A percentile compares a stretch with the other conserved stretches of the same genome.
These are phyloP conservation scores for Vachellia pachyceras DNA, from an alignment of 306 rosid genomes.

Conservation along the genomic window DNA sequence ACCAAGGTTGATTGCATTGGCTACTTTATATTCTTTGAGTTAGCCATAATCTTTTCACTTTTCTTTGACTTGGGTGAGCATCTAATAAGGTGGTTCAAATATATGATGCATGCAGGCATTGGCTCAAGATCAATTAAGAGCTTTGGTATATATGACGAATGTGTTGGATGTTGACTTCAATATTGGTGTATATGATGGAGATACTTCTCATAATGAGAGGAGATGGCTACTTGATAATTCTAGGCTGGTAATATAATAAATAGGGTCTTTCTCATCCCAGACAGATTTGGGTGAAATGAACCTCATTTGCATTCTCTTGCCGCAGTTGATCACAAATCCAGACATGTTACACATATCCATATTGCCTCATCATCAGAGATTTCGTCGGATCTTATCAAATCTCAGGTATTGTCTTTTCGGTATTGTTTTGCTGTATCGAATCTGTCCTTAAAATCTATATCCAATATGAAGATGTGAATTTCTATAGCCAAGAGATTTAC, in stretches of 20 bases:
- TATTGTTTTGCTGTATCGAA: neutral
- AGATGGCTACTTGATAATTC: slow-evolving; percentile 70
- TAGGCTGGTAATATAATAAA: slow-evolving; percentile 68
- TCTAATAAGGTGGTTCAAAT: slow-evolving; percentile 30
- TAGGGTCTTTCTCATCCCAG: slow-evolving; percentile 21
- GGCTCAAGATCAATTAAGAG: slow-evolving; percentile 96
- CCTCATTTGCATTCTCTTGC: slow-evolving; percentile 41
- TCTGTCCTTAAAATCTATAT: slow-evolving; percentile 27
- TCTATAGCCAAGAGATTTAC: neutral
- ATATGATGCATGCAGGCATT: slow-evolving; percentile 67
- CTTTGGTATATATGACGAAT: slow-evolving; percentile 67
- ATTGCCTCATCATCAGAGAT: slow-evolving; percentile 78
- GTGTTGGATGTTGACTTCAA: slow-evolving; percentile 62
- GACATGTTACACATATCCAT: slow-evolving; percentile 95
- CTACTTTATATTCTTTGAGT: slow-evolving; percentile 29
- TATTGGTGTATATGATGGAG: slow-evolving; percentile 94
- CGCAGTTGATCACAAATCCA: slow-evolving; percentile 96
- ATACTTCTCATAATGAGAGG: slow-evolving; percentile 74
- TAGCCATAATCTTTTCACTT: neutral
- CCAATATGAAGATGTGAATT: slow-evolving; percentile 21
- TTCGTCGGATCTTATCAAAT: slow-evolving; percentile 78
- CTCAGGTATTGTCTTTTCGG: slow-evolving; percentile 59
- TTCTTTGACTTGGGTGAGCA: slow-evolving; percentile 1
- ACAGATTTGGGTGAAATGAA: slow-evolving; percentile 34
- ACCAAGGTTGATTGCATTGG: slow-evolving; percentile 73